A percentile compares a stretch with the other conserved stretches of the same genome.
These are phyloP conservation scores for Pyricularia sp. DNA, from an alignment of 2,329 filamentous ascomycete species.

Conservation along the genomic window DNA sequence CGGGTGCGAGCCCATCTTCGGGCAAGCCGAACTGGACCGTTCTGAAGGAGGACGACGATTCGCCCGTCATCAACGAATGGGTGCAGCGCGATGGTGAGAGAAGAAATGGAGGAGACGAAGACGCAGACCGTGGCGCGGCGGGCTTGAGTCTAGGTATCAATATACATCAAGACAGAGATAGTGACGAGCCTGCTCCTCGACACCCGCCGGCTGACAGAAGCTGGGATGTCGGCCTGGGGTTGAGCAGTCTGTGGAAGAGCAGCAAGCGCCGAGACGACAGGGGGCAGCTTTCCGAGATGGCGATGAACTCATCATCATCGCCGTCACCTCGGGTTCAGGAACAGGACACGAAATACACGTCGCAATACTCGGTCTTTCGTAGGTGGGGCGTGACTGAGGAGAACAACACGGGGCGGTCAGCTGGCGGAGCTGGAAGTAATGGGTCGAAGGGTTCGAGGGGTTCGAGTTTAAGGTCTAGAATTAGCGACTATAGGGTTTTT, in stretches of 20 bases:
- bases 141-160: not conserved
- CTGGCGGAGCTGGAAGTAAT: not conserved
- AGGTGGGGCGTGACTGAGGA: not conserved
- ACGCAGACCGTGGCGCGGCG: not conserved
- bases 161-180: not conserved
- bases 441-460: not conserved
- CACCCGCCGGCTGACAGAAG: not conserved
- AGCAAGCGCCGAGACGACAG: not conserved
- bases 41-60: not conserved
- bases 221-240: not conserved
- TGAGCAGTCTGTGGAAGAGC: not conserved
- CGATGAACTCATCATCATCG: not conserved
- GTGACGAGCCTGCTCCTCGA: not conserved
- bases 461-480: not conserved
- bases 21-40: conserved; percentile 3
- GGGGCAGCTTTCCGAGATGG: not conserved
- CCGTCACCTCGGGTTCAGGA: not conserved
- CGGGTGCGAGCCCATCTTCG: conserved; percentile 1
- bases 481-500: not conserved
- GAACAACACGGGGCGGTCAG: not conserved
- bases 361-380: not conserved
- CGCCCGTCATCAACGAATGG: conserved; percentile 5
- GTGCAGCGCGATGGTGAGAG: not conserved
- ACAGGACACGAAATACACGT: not conserved
- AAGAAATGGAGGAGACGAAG: not conserved